phyloP scores from a whole-genome alignment of 257 asterid genomes.

The Paraleonurus japonicus region DNA sequence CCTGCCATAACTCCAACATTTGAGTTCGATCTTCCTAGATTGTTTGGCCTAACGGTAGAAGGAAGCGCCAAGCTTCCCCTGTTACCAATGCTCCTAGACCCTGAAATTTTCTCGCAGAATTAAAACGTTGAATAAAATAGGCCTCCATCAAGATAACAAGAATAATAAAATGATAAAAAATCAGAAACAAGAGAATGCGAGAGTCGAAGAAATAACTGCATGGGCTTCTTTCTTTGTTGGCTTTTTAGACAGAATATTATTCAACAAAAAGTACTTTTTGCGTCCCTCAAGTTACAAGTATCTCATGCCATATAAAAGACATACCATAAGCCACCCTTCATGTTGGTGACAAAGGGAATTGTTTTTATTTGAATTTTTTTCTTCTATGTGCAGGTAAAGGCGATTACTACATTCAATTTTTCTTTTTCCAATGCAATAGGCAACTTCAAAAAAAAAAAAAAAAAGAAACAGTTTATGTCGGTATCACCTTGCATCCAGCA shows the following conservation, averaged over 20 bases:
- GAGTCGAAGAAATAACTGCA: background rate
- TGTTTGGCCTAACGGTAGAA: constrained; percentile 36
- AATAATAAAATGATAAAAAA: background rate
- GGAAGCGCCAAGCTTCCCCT: constrained; percentile 74
- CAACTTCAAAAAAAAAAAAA: background rate
- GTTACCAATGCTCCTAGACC: constrained; percentile 42
- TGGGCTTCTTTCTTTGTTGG: background rate
- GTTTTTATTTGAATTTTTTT: too few relatives aligned
- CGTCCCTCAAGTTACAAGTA: background rate
- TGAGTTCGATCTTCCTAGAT: constrained; percentile 23
- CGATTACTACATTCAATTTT: background rate
- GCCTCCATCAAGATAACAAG: background rate
- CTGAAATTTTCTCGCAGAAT: constrained; percentile 28
- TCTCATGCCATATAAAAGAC: background rate
- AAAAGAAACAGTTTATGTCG: background rate
- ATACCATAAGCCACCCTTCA: background rate
- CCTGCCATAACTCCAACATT: constrained; percentile 6
- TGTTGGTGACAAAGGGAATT: background rate
- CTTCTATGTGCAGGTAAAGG: background rate
- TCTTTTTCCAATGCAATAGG: background rate
- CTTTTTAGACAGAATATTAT: background rate
- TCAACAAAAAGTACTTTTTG: background rate
- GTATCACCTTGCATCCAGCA: background rate
- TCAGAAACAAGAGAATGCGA: background rate
- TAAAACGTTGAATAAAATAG: background rate